Evolutionary conservation across 2,329 filamentous ascomycete genomes (phyloP).

Genomic region (Fusarium globosum): DNA sequence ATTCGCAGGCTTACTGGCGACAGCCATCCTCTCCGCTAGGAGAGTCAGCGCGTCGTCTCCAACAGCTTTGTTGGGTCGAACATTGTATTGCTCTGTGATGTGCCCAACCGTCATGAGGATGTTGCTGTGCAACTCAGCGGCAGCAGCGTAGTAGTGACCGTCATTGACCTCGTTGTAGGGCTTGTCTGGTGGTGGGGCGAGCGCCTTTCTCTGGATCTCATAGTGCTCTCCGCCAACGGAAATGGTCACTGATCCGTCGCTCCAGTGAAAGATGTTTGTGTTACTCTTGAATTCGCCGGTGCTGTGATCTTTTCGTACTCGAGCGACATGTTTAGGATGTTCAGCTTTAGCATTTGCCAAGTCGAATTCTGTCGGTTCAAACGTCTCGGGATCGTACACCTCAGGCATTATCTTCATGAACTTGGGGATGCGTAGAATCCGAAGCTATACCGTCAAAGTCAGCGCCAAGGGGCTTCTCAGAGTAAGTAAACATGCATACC

Average conservation of each 20-base stretch:
- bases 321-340: slow-evolving; percentile 72
- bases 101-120: slow-evolving; percentile 80
- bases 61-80: slow-evolving; percentile 73
- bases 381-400: slow-evolving; percentile 73
- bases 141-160: slow-evolving; percentile 79
- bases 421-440: slow-evolving; percentile 75
- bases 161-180: slow-evolving; percentile 75
- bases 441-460: slow-evolving; percentile 63
- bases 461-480: slow-evolving; percentile 2
- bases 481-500: slow-evolving; percentile 57
- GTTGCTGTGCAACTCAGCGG: slow-evolving; percentile 74
- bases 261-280: slow-evolving; percentile 79
- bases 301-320: slow-evolving; percentile 75
- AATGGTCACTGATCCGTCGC: slow-evolving; percentile 80
- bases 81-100: slow-evolving; percentile 76
- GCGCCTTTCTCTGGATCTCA: slow-evolving; percentile 76
- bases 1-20: slow-evolving; percentile 66
- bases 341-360: slow-evolving; percentile 64
- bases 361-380: slow-evolving; percentile 69
- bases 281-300: slow-evolving; percentile 78
- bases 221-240: slow-evolving; percentile 81
- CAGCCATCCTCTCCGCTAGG: slow-evolving; percentile 74
- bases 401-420: slow-evolving; percentile 78
- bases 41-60: slow-evolving; percentile 78
- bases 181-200: slow-evolving; percentile 71